Conservation (phyloP, 331 rosid species). For the Ulmus americana region DNA sequence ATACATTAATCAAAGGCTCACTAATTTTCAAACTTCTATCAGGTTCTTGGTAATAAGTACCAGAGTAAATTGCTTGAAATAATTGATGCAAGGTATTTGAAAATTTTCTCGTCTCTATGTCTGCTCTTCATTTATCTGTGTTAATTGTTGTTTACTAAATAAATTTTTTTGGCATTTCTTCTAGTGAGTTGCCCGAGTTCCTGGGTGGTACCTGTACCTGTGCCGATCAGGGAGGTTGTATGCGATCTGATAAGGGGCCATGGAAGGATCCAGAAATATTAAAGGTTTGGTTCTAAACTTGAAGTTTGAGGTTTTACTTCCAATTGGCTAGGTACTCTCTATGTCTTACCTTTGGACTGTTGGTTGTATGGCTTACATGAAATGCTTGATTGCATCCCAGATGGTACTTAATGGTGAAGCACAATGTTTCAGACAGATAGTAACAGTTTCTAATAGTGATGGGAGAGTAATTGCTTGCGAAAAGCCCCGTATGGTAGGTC, state of each 20-base stretch:
- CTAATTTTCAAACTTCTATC: slow-evolving; percentile 22
- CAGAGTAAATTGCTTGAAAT: slow-evolving; percentile 66
- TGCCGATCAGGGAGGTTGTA: slow-evolving; percentile 67
- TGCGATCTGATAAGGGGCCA: slow-evolving; percentile 87
- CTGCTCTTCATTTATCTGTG: slow-evolving; percentile 7
- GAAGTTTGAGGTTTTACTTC: not conserved
- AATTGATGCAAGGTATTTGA: slow-evolving; percentile 61
- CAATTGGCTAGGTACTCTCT: not conserved
- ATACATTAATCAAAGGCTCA: slow-evolving; percentile 10
- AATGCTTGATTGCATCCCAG: slow-evolving; percentile 34
- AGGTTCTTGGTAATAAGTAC: slow-evolving; percentile 82
- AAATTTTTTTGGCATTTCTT: slow-evolving; percentile 21
- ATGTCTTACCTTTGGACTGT: not conserved
- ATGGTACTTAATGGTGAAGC: slow-evolving; percentile 71
- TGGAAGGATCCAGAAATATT: slow-evolving; percentile 77
- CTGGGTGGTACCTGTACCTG: slow-evolving; percentile 84
- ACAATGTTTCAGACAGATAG: slow-evolving; percentile 58
- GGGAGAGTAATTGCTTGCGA: slow-evolving; percentile 52
- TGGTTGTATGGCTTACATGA: slow-evolving; percentile 14
- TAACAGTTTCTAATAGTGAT: slow-evolving; percentile 53
- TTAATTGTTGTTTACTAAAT: not conserved
- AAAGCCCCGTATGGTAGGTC: slow-evolving; percentile 49
- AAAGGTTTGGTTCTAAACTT: slow-evolving; percentile 44
- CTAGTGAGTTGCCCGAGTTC: slow-evolving; percentile 81
- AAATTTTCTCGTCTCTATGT: slow-evolving; percentile 8